Evolutionary conservation across 148 eudicot genomes (phyloP).

Genomic region (Nepenthes mirabilis): DNA sequence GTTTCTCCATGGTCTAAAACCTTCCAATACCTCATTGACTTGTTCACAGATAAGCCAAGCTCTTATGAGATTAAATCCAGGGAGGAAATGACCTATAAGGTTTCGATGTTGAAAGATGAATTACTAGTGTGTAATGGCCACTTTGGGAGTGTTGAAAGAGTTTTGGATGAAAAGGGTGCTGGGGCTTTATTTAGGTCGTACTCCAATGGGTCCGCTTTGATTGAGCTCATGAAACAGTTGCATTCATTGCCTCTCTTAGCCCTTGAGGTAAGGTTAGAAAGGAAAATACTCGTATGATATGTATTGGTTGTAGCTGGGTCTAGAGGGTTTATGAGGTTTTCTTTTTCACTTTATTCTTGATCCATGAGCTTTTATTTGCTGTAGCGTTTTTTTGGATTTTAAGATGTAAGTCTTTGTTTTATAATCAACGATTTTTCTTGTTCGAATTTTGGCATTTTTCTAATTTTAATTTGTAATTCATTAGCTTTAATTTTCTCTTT

Average conservation of each 20-base stretch:
- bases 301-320: neutral
- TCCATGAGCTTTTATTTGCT: neutral
- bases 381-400: neutral
- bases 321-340: neutral
- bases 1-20: no score
- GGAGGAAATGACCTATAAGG: constrained; percentile 4
- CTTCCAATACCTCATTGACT: no score
- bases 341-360: neutral
- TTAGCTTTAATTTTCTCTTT: no score
- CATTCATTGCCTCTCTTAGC: constrained; percentile 20
- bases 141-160: constrained; percentile 9
- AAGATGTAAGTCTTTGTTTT: neutral
- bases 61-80: no score
- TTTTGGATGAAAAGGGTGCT: constrained; percentile 35
- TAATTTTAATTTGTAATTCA: no score
- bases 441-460: no score
- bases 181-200: constrained; percentile 22
- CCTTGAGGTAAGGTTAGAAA: constrained; percentile 29
- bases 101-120: constrained; percentile 31
- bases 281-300: neutral
- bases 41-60: no score
- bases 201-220: constrained; percentile 40
- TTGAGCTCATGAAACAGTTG: constrained; percentile 53
- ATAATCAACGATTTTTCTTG: neutral
- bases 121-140: constrained; percentile 15